phyloP scores from a whole-genome alignment of 495 filamentous ascomycete genomes.

The Geopyxis carbonaria region DNA sequence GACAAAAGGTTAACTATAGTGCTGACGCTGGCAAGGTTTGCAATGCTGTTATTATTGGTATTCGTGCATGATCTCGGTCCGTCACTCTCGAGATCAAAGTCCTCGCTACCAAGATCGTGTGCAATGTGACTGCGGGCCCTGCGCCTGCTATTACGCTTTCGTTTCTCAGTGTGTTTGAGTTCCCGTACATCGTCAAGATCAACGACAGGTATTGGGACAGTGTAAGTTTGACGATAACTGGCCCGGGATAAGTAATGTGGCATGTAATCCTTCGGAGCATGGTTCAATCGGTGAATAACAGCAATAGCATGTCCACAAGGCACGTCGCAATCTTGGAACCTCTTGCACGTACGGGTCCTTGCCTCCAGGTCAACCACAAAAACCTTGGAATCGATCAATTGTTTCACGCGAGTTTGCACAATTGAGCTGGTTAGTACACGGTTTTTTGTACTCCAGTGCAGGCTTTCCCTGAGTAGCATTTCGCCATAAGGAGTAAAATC shows the following conservation, averaged over 20 bases:
- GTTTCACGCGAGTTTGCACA: neutral
- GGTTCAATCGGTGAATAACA: neutral
- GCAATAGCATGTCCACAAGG: conserved; percentile 2
- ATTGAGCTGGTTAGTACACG: neutral
- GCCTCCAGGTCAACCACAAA: neutral
- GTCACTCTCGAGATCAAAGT: no score
- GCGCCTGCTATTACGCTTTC: no score
- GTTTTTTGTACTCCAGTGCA: neutral
- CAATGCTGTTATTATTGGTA: no score
- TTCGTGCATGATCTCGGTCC: no score
- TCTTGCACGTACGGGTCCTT: conserved; percentile 1
- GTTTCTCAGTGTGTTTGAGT: no score
- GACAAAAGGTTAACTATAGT: no score
- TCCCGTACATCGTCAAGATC: no score
- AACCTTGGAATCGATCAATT: neutral
- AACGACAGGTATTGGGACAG: no score
- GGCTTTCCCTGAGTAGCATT: neutral
- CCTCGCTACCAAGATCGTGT: no score
- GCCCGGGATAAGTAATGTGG: neutral
- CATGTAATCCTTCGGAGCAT: neutral
- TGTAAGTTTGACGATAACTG: no score
- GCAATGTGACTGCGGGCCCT: no score
- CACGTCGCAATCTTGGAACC: conserved; percentile 9
- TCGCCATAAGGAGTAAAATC: neutral
- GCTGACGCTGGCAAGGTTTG: no score